Conservation (phyloP, 352 stramenopile species). For the Phytopythium cucurbitacearum region DNA sequence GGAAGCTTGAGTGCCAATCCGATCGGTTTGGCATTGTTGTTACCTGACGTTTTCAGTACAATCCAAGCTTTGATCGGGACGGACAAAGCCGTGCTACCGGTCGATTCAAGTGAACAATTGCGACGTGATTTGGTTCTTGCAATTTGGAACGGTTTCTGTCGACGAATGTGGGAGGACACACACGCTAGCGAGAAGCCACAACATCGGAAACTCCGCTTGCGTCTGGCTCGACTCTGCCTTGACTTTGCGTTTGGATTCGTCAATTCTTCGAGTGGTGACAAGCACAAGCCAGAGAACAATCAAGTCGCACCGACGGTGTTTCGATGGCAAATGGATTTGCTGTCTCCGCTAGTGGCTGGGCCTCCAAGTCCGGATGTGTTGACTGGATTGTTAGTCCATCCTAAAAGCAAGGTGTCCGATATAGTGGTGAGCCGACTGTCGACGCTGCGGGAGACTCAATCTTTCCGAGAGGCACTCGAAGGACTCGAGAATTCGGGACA, state of each 20-base stretch:
- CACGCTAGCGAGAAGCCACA: constrained; percentile 4
- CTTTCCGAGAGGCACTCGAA: too few species aligned
- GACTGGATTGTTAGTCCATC: constrained; percentile 27
- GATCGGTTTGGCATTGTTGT: constrained; percentile 42
- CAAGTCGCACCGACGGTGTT: constrained; percentile 11
- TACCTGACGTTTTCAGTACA: constrained; percentile 37
- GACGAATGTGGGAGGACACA: constrained; percentile 16
- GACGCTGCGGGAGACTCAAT: background rate
- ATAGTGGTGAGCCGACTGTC: constrained; percentile 11
- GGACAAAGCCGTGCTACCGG: constrained; percentile 1
- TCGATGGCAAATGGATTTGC: constrained; percentile 40
- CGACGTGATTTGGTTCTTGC: constrained; percentile 8
- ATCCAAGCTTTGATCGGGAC: constrained; percentile 28
- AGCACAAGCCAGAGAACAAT: constrained; percentile 2
- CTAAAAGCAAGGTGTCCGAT: constrained; percentile 39
- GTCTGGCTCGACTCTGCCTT: constrained; percentile 38
- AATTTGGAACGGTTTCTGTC: constrained; percentile 42
- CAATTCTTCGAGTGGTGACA: constrained; percentile 4
- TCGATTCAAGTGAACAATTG: too few species aligned
- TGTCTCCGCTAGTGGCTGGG: constrained; percentile 27
- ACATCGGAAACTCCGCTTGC: constrained; percentile 30
- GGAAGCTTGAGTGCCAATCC: constrained; percentile 10
- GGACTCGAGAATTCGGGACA: too few species aligned
- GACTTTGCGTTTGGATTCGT: constrained; percentile 51
- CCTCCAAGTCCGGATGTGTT: constrained; percentile 18